Evolutionary conservation across 176 grass and related monocot species (phyloP).

Genomic region (sorghum (Sorghum bicolor)): DNA sequence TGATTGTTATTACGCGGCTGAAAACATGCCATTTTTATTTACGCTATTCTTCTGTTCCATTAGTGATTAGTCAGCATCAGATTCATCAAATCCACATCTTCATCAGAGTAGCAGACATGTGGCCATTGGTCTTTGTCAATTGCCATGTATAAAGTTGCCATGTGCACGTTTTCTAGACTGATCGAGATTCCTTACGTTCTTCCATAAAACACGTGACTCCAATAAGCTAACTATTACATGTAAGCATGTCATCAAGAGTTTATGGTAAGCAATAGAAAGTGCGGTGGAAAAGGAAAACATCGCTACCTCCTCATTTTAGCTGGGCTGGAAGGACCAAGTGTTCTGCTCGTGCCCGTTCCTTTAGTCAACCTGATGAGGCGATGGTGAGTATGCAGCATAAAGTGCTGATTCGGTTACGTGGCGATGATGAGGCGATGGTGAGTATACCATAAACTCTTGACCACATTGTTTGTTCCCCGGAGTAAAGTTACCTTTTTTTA

Average conservation of each 20-base stretch:
- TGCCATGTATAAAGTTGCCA: conserved; percentile 1
- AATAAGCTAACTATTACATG: conserved; percentile 33
- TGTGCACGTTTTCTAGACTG: not conserved
- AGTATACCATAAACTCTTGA: conserved; percentile 37
- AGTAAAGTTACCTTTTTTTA: conserved; percentile 35
- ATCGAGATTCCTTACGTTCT: conserved; percentile 23
- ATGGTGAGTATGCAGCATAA: conserved; percentile 44
- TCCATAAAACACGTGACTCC: conserved; percentile 35
- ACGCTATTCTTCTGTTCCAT: not conserved
- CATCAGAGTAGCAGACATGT: not conserved
- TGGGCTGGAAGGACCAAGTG: conserved; percentile 26
- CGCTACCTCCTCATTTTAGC: conserved; percentile 17
- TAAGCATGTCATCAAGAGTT: conserved; percentile 4
- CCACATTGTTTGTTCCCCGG: conserved; percentile 40
- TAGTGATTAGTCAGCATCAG: not conserved
- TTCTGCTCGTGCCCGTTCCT: conserved; percentile 29
- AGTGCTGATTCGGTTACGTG: conserved; percentile 44
- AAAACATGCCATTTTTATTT: not conserved
- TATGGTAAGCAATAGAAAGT: conserved; percentile 27
- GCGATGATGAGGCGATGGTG: conserved; percentile 59
- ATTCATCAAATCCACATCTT: not conserved
- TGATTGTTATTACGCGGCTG: not conserved
- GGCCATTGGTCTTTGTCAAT: not conserved
- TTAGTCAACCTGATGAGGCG: conserved; percentile 50
- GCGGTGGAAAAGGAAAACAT: conserved; percentile 28